Evolutionary conservation across 371 early-diverging fungal genomes (phyloP).

Genomic region (Lichtheimia ornata): DNA sequence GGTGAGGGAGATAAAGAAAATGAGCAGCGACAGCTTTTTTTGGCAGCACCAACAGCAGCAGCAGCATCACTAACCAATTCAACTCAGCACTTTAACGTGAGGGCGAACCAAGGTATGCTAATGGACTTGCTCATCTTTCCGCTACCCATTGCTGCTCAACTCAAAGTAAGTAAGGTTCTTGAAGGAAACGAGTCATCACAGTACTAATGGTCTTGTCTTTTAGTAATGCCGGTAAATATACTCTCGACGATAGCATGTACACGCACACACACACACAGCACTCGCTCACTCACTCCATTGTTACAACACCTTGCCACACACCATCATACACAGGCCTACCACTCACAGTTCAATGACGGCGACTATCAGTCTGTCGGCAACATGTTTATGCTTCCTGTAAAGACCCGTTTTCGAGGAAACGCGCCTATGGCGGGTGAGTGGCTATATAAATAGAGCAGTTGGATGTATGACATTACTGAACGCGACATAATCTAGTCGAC

Average conservation of each 20-base stretch:
- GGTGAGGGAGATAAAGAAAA: conserved; percentile 5
- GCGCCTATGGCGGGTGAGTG: conserved; percentile 54
- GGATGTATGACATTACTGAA: not conserved
- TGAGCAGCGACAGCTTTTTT: not conserved
- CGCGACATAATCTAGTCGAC: conserved; percentile 50
- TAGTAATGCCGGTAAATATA: conserved; percentile 17
- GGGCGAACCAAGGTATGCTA: too few relatives aligned
- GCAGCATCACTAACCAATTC: too few relatives aligned
- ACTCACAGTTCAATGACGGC: conserved; percentile 83
- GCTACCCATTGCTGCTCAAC: too few relatives aligned
- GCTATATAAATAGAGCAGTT: not conserved
- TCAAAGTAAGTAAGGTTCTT: too few relatives aligned
- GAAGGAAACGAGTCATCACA: too few relatives aligned
- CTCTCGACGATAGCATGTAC: not conserved
- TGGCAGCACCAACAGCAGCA: too few relatives aligned
- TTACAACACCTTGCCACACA: too few relatives aligned
- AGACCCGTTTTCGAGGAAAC: conserved; percentile 86
- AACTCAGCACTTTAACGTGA: too few relatives aligned
- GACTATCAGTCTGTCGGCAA: conserved; percentile 80
- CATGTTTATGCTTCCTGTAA: conserved; percentile 86
- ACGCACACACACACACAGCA: too few relatives aligned
- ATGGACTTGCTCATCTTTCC: too few relatives aligned
- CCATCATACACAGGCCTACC: conserved; percentile 72
- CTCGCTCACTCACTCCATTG: too few relatives aligned
- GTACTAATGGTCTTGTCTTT: too few relatives aligned